Percentiles rank a stretch among this genome's conserved stretches.
These are phyloP conservation scores for Tylopilus sp. DNA, from an alignment of 768 basidiomycete genomes.

Conservation along the genomic window DNA sequence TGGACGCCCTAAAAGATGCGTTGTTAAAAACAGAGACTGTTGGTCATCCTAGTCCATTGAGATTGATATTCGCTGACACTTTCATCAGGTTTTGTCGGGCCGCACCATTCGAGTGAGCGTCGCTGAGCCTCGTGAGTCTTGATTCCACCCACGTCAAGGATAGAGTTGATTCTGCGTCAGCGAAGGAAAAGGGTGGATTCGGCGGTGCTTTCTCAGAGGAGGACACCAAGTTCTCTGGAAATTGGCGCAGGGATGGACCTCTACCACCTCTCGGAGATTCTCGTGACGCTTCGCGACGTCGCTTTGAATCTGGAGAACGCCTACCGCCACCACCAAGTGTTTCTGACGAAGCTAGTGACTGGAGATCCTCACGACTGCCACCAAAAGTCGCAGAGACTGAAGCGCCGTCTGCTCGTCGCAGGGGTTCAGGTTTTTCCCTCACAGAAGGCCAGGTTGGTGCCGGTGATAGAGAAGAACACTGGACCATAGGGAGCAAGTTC, in stretches of 20 bases:
- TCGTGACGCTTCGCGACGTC: constrained; percentile 62
- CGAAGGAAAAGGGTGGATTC: constrained; percentile 69
- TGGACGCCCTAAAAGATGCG: constrained; percentile 84
- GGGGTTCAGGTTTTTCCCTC: constrained; percentile 53
- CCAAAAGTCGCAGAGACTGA: constrained; percentile 45
- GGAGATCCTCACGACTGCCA: constrained; percentile 58
- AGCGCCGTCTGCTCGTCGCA: constrained; percentile 47
- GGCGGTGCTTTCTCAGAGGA: constrained; percentile 55
- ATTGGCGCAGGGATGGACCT: constrained; percentile 88
- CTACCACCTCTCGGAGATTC: constrained; percentile 65
- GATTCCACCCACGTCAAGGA: not conserved
- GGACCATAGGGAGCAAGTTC: constrained; percentile 75
- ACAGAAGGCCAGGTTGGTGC: constrained; percentile 41
- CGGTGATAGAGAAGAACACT: constrained; percentile 78
- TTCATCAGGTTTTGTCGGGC: constrained; percentile 61
- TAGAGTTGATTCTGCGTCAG: constrained; percentile 37
- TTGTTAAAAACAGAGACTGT: constrained; percentile 69
- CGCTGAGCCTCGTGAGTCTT: constrained; percentile 86
- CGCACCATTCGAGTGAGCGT: constrained; percentile 88
- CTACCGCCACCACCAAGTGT: constrained; percentile 43
- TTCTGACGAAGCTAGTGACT: constrained; percentile 64
- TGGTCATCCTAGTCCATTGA: constrained; percentile 27
- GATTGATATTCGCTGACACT: not conserved
- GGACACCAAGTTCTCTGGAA: constrained; percentile 75
- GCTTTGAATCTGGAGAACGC: constrained; percentile 50